phyloP scores from a whole-genome alignment of 768 basidiomycete species.

The Chiua virens region DNA sequence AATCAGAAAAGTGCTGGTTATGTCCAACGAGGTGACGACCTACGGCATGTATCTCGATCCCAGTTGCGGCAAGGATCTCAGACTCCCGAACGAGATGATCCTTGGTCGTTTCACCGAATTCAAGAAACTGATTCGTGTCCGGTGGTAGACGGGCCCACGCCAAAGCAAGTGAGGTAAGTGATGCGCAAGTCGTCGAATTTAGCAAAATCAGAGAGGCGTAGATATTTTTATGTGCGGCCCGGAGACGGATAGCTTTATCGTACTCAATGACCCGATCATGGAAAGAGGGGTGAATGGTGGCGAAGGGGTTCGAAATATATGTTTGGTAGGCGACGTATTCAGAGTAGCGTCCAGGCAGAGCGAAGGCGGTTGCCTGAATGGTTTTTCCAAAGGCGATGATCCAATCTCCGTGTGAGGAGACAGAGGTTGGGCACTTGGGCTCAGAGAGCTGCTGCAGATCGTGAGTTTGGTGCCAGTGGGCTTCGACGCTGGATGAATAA shows the following conservation, averaged over 20 bases:
- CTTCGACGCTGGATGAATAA: too few relatives aligned
- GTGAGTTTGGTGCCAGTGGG: too few relatives aligned
- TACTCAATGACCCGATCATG: conserved; percentile 28
- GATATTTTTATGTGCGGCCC: conserved; percentile 13
- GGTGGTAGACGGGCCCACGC: neutral
- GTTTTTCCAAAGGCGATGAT: conserved; percentile 4
- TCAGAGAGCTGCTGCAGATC: too few relatives aligned
- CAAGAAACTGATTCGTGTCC: too few relatives aligned
- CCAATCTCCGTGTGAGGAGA: neutral
- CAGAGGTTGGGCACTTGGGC: too few relatives aligned
- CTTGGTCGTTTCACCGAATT: too few relatives aligned
- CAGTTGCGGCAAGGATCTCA: too few relatives aligned
- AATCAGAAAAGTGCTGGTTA: too few relatives aligned
- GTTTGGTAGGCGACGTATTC: conserved; percentile 27
- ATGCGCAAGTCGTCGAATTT: neutral
- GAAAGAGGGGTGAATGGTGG: neutral
- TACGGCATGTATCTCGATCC: too few relatives aligned
- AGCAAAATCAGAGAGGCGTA: neutral
- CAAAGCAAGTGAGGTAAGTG: conserved; percentile 1
- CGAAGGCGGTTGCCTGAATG: conserved; percentile 8
- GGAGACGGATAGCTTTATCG: conserved; percentile 31
- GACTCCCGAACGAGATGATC: too few relatives aligned
- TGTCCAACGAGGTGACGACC: too few relatives aligned
- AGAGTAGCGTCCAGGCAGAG: conserved; percentile 24
- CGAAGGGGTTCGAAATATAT: conserved; percentile 16